Conservation (phyloP, 2,329 filamentous ascomycete species). For the Davidsoniella eucalypti region DNA sequence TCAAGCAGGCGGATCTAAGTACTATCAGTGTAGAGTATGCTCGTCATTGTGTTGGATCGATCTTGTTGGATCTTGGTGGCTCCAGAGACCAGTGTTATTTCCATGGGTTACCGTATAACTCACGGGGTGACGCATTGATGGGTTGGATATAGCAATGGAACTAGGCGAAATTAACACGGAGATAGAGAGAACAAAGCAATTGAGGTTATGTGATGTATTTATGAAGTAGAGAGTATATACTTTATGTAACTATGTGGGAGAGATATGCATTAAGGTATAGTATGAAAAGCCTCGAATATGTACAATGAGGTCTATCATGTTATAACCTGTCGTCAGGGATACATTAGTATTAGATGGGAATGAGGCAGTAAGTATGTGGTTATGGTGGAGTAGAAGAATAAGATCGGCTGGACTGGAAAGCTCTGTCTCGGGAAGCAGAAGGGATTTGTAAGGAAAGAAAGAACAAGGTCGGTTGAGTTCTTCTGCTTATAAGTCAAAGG, state of each 20-base stretch:
- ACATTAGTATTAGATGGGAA: too few species aligned
- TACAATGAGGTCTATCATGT: neutral
- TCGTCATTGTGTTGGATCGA: constrained; percentile 9
- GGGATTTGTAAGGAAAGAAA: too few species aligned
- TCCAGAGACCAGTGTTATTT: constrained; percentile 9
- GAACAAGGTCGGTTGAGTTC: too few species aligned
- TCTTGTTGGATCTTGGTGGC: constrained; percentile 9
- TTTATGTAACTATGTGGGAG: neutral
- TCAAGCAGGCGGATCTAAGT: constrained; percentile 6
- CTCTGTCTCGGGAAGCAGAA: too few species aligned
- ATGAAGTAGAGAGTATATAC: constrained; percentile 1
- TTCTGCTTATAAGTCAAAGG: too few species aligned
- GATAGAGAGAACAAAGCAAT: too few species aligned
- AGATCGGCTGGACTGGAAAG: too few species aligned
- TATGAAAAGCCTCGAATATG: neutral
- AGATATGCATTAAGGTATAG: neutral
- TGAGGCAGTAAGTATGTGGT: too few species aligned
- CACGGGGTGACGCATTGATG: constrained; percentile 8
- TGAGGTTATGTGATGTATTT: neutral
- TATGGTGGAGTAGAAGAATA: too few species aligned
- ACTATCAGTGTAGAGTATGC: constrained; percentile 10
- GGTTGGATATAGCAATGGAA: constrained; percentile 2
- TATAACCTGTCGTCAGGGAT: too few species aligned
- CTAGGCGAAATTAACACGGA: neutral
- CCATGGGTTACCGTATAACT: constrained; percentile 7